These are phyloP conservation scores for Candida adriatica DNA, from an alignment of 805 yeast species.

Conservation along the genomic window DNA sequence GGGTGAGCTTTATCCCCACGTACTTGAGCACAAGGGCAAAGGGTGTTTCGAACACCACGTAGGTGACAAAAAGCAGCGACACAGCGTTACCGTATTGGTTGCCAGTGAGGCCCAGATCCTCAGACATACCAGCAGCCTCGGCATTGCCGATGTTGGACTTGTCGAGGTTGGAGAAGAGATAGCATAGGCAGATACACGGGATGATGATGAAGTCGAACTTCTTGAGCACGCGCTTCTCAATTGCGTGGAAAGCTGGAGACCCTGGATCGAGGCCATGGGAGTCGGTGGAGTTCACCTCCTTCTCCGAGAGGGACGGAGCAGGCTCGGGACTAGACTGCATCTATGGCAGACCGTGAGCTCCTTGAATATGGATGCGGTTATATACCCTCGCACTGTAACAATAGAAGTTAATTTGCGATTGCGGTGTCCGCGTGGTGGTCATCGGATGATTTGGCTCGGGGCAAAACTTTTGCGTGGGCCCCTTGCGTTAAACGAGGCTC, in stretches of 20 bases:
- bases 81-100: slow-evolving; percentile 37
- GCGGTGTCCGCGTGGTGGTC: no score
- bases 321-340: no score
- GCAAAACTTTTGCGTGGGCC: no score
- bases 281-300: not conserved
- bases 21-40: slow-evolving; percentile 31
- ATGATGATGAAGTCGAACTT: slow-evolving; percentile 38
- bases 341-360: no score
- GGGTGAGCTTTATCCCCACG: slow-evolving; percentile 30
- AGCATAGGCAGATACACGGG: slow-evolving; percentile 36
- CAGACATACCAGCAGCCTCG: slow-evolving; percentile 42
- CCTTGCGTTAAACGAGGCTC: no score
- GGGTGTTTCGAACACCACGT: slow-evolving; percentile 32
- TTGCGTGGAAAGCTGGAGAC: slow-evolving; percentile 14
- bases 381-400: no score
- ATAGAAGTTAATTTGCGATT: no score
- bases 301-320: not conserved
- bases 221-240: slow-evolving; percentile 28
- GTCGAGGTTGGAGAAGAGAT: slow-evolving; percentile 43
- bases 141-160: slow-evolving; percentile 57
- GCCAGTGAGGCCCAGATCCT: slow-evolving; percentile 31
- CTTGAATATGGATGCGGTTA: no score
- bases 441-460: no score
- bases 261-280: not conserved
- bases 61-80: slow-evolving; percentile 41